Conservation (phyloP, 352 stramenopile species). For the Blastocystis hominis region DNA sequence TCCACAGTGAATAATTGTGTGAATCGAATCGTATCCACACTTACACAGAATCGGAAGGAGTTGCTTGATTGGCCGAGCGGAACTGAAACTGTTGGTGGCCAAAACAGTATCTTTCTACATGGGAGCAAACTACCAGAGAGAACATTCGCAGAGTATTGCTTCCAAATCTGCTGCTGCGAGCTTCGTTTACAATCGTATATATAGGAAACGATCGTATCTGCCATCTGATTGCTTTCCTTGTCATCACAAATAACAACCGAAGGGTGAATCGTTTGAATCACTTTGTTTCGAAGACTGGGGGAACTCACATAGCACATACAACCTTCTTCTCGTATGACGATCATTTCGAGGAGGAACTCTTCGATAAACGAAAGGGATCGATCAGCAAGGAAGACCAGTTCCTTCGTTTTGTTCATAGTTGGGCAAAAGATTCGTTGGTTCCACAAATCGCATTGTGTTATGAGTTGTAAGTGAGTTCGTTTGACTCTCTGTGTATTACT, state of each 20-base stretch:
- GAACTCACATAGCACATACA: not conserved
- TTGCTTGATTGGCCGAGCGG: not conserved
- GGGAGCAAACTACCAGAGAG: not conserved
- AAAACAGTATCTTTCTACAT: not conserved
- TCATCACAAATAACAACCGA: not conserved
- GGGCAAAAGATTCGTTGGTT: not conserved
- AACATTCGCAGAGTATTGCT: not conserved
- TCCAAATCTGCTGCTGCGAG: not conserved
- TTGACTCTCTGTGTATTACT: not conserved
- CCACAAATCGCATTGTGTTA: constrained; percentile 18
- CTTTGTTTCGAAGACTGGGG: not conserved
- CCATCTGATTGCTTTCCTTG: not conserved
- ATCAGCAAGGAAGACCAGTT: not conserved
- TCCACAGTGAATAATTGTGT: not conserved
- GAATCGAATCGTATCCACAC: not conserved
- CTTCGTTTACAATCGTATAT: not conserved
- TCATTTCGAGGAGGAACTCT: constrained; percentile 12
- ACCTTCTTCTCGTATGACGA: not conserved
- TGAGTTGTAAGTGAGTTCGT: not conserved
- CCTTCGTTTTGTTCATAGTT: not conserved
- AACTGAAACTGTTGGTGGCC: not conserved
- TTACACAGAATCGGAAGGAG: not conserved
- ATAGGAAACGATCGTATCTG: not conserved
- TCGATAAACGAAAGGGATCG: not conserved
- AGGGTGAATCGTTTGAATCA: not conserved